Conservation (phyloP, 495 filamentous ascomycete genomes). For the Lophiostoma macrostomum region DNA sequence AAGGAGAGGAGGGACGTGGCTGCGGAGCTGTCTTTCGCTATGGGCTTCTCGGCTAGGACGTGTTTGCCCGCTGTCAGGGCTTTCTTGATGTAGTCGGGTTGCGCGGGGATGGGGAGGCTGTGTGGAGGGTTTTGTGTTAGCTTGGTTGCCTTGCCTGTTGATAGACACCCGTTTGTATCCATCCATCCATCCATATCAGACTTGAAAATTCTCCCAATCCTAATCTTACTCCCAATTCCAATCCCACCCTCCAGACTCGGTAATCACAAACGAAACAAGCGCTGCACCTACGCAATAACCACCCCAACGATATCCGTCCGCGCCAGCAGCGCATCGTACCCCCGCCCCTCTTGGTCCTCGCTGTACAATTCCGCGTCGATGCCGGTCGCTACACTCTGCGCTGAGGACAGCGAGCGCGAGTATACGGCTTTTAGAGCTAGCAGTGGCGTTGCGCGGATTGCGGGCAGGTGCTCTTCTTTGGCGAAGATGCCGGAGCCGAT, state of each 20-base stretch:
- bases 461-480: conserved; percentile 50
- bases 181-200: too few species aligned
- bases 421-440: conserved; percentile 44
- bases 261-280: neutral
- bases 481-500: conserved; percentile 43
- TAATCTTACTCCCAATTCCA: neutral
- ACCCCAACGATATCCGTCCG: conserved; percentile 66
- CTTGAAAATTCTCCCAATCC: too few species aligned
- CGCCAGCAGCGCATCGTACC: conserved; percentile 59
- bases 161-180: too few species aligned
- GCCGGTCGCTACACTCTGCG: conserved; percentile 27
- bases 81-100: conserved; percentile 56
- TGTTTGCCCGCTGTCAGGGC: conserved; percentile 71
- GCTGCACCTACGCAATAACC: conserved; percentile 57
- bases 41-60: conserved; percentile 79
- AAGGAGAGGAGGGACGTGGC: conserved; percentile 61
- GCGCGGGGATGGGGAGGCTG: conserved; percentile 57
- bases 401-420: conserved; percentile 42
- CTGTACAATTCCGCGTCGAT: conserved; percentile 48
- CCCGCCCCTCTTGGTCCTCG: conserved; percentile 56
- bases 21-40: conserved; percentile 62
- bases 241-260: neutral
- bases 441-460: conserved; percentile 40
- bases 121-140: neutral
- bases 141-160: neutral